Base-by-base conservation (phyloP, 257 asterid genomes). In the Voacanga thouarsii region DNA sequence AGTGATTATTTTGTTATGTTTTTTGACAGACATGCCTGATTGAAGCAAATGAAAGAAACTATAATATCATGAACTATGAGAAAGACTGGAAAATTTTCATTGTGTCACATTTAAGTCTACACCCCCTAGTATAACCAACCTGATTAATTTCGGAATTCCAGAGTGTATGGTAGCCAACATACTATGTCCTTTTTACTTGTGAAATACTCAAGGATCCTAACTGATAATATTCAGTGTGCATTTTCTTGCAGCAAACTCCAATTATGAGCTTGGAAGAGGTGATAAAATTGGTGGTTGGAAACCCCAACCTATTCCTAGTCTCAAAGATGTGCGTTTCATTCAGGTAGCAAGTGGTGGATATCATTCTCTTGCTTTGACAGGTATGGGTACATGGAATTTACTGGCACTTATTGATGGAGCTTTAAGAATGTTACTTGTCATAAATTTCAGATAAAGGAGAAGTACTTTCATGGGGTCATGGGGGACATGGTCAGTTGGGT, bases 301-400 rank as follows among this genome's bases (percentile, higher is more conserved):
- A 83, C 99, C 99, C 12, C 91, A 90, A 83, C 92, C 89, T 45
- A 88, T 93, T 84, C 95, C 97, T 10, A 85, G 90, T 84, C 93
- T 95, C 76, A 79, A 83, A 87, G 97, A 92, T 82, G 94, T 89
- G 61, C 85, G 84, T 61, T 47, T 95, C 78, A 57, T 83, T 85
- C 99, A 95, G 84, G 86, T 95, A 79, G 97, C 99, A 75, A 84
- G 94, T 84, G 99, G 99, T 76, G 99, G 99, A 83, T 95, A 93
- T 83, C 98, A 93, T 87, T 91, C 98, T 82, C 96, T 95, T 84
- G 99, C 98, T 78, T 87, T 95, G 88, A 93, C 98, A 70, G 98
- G 99, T 93, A 83, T 8, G 33, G 30, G 7, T 71, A 44, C 50
- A 57, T 7, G 11, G 60, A 70, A 57, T 19, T 44, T 66, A 6